Base-by-base conservation (phyloP, 257 asterid species). In the Plantago major region DNA sequence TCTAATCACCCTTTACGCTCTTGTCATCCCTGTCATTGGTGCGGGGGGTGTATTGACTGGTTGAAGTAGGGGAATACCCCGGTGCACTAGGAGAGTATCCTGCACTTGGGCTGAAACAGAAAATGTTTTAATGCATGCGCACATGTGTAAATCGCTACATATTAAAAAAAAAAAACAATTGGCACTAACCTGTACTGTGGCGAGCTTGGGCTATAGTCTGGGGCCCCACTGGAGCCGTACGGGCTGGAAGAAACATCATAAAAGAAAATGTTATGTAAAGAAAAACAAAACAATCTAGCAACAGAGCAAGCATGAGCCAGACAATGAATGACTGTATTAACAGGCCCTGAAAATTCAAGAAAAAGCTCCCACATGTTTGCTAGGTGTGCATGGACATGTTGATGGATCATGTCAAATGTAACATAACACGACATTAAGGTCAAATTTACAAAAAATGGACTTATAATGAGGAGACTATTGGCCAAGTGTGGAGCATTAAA, bases 21-120 rank as follows among this genome's bases (percentile, higher is more conserved):
- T 78, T 84, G 50, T 84, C 83, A 22, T 86, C 90, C 57, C 46
- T 73, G 12, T 83, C 95, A 28, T 78, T 81, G 9, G 76, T 76
- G 16, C 73, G 80, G 30, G 96, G 87, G 22, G 95, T 89, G 81
- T 79, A 86, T 69, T 92, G 96, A 73, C 94, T 80, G 18, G 96
- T 77, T 47, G 99, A 81, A 11, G 97, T 78, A 4, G 99, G 99
- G 42, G 97, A 89, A 67, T 93, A 85, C 58, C 97, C 99, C 19
- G 99, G 97, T 44, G 89, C 90, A 68, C 93, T 92, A 6, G 97
- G 99, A 26, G 99, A 92, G 77, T 92, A 92, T 37, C 96, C 99
- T 67, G 90, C 94, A 74, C 96, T 87, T 12, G 96, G 99, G 75
- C 99, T 93, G 83, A 15, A 52, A 11, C 16, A 77, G 30, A 53